These are phyloP conservation scores for Podospora tetraspora DNA, from an alignment of 495 filamentous ascomycete genomes.

Conservation along the genomic window DNA sequence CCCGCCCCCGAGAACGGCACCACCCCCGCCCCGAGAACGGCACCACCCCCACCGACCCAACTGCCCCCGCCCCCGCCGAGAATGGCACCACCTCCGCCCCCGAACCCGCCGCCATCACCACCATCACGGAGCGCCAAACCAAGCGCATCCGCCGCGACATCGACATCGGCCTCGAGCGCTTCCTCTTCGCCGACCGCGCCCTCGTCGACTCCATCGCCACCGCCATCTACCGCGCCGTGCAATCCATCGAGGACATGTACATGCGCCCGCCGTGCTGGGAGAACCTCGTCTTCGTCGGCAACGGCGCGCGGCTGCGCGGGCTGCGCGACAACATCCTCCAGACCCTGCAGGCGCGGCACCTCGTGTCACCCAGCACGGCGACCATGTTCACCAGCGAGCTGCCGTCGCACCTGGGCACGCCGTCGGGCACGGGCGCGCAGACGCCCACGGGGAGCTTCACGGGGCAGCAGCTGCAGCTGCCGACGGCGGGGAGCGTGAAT, in stretches of 20 bases:
- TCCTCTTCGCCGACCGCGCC: constrained; percentile 67
- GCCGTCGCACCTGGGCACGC: constrained; percentile 83
- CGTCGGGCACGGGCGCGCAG: constrained; percentile 82
- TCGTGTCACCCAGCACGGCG: constrained; percentile 81
- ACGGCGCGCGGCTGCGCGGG: constrained; percentile 78
- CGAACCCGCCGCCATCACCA: neutral
- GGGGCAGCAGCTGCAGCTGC: constrained; percentile 48
- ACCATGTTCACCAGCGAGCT: constrained; percentile 97
- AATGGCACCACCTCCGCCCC: constrained; percentile 14
- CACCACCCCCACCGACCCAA: constrained; percentile 11
- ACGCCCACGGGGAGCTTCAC: constrained; percentile 68
- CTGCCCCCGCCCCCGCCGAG: constrained; percentile 1
- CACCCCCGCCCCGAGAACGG: constrained; percentile 13
- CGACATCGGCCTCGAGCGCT: constrained; percentile 82
- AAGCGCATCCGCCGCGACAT: constrained; percentile 61
- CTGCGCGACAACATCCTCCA: constrained; percentile 79
- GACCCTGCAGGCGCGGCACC: constrained; percentile 72
- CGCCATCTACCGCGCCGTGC: constrained; percentile 73
- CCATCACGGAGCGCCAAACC: constrained; percentile 32
- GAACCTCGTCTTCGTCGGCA: constrained; percentile 78
- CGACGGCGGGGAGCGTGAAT: constrained; percentile 62
- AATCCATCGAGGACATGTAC: constrained; percentile 68
- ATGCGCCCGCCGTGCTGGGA: constrained; percentile 87
- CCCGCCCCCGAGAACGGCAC: constrained; percentile 12
- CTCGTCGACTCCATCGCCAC: constrained; percentile 77